Conservation (phyloP, 2,329 filamentous ascomycete genomes). For the Orbilia brochopaga region DNA sequence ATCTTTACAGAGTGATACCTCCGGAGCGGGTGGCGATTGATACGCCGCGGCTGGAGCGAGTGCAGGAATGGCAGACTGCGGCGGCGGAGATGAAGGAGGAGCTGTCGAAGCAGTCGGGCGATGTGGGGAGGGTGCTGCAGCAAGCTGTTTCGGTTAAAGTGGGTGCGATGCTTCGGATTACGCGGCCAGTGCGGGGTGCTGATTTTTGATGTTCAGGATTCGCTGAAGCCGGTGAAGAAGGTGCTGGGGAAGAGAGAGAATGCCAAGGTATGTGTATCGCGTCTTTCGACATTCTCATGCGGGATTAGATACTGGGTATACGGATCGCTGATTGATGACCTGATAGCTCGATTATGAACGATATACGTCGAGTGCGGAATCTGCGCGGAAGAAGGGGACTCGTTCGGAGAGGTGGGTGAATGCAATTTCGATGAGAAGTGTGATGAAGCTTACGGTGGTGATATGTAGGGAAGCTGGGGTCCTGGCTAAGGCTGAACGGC, state of each 20-base stretch:
- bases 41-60: constrained; percentile 20
- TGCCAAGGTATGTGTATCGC: constrained; percentile 64
- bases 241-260: constrained; percentile 85
- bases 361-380: constrained; percentile 73
- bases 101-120: constrained; percentile 9
- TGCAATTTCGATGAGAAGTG: no score
- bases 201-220: constrained; percentile 13
- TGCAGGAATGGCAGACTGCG: constrained; percentile 29
- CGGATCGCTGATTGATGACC: constrained; percentile 46
- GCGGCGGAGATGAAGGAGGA: constrained; percentile 42
- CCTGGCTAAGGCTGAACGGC: constrained; percentile 70
- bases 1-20: constrained; percentile 33
- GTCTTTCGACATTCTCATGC: background rate
- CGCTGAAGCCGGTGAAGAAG: constrained; percentile 74
- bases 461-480: constrained; percentile 68
- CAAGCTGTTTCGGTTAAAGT: constrained; percentile 33
- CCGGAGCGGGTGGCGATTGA: constrained; percentile 31
- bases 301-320: background rate
- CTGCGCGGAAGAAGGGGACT: constrained; percentile 71
- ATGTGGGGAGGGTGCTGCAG: constrained; percentile 21
- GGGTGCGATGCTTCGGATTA: background rate
- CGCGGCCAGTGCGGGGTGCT: background rate
- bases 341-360: constrained; percentile 76
- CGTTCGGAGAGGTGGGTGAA: constrained; percentile 33
- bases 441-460: no score